Conservation (phyloP, 768 basidiomycete genomes). For the Trametes punicea region DNA sequence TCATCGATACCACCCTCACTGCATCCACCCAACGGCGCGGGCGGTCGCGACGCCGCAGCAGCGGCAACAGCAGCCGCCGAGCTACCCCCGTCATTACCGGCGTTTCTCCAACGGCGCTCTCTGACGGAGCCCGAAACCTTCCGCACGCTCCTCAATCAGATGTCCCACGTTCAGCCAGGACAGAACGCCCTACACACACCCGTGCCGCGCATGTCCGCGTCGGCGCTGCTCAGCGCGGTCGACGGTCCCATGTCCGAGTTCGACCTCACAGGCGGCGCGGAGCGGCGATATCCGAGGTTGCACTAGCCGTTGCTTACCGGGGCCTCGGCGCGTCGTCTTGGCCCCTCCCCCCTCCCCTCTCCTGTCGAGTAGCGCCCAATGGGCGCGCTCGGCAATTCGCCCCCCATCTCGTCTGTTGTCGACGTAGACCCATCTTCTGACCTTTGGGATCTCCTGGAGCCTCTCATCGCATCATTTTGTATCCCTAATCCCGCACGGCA, state of each 20-base stretch:
- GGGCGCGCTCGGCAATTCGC: neutral
- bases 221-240: slow-evolving; percentile 9
- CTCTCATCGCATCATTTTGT: slow-evolving; percentile 13
- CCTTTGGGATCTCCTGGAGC: slow-evolving; percentile 13
- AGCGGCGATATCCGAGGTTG: slow-evolving; percentile 21
- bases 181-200: slow-evolving; percentile 27
- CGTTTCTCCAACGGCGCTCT: slow-evolving; percentile 54
- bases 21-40: neutral
- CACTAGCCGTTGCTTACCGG: slow-evolving; percentile 10
- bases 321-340: neutral
- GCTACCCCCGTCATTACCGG: slow-evolving; percentile 18
- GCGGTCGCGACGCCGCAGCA: neutral
- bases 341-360: neutral
- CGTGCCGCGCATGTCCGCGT: slow-evolving; percentile 6
- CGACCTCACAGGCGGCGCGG: slow-evolving; percentile 12
- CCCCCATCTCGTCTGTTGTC: neutral
- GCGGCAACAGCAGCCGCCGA: neutral
- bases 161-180: slow-evolving; percentile 46
- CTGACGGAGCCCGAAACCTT: slow-evolving; percentile 55
- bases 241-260: slow-evolving; percentile 12
- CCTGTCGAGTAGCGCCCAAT: neutral
- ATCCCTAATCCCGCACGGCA: slow-evolving; percentile 10
- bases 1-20: slow-evolving; percentile 12
- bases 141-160: slow-evolving; percentile 44
- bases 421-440: slow-evolving; percentile 9